These are phyloP conservation scores for Pseudogymnoascus sp. DNA, from an alignment of 2,329 filamentous ascomycete species.

Conservation along the genomic window DNA sequence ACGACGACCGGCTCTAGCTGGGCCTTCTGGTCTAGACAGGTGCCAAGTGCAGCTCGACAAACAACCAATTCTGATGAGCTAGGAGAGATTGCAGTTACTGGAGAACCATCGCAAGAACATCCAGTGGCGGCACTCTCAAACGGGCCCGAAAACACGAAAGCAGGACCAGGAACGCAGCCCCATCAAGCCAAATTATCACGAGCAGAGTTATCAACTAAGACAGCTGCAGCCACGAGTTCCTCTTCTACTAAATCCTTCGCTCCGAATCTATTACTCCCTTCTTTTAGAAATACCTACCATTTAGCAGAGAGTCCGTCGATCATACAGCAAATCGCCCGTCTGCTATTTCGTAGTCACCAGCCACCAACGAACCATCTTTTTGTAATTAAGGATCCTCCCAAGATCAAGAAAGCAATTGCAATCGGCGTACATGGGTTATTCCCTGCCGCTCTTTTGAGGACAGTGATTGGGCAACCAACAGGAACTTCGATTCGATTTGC, in stretches of 20 bases:
- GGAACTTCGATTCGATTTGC: slow-evolving; percentile 93
- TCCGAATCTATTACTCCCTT: slow-evolving; percentile 62
- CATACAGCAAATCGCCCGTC: slow-evolving; percentile 55
- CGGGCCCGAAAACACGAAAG: not conserved
- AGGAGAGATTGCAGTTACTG: slow-evolving; percentile 50
- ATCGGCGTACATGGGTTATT: slow-evolving; percentile 95
- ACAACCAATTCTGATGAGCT: slow-evolving; percentile 13
- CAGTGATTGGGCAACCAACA: slow-evolving; percentile 87
- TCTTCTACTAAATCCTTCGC: slow-evolving; percentile 29
- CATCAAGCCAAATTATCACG: not conserved
- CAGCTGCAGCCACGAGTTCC: slow-evolving; percentile 11
- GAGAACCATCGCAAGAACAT: slow-evolving; percentile 50
- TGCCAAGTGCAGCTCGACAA: slow-evolving; percentile 19
- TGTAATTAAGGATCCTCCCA: slow-evolving; percentile 59
- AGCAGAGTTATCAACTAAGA: not conserved
- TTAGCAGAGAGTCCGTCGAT: slow-evolving; percentile 63
- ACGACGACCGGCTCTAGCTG: slow-evolving; percentile 54
- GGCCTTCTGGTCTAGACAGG: slow-evolving; percentile 66
- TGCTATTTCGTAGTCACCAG: slow-evolving; percentile 51
- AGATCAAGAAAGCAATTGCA: slow-evolving; percentile 77
- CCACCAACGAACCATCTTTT: slow-evolving; percentile 63
- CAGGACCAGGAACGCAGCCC: not conserved
- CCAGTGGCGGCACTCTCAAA: slow-evolving; percentile 20
- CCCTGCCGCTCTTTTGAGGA: slow-evolving; percentile 77
- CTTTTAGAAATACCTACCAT: slow-evolving; percentile 61